Percentiles rank a stretch among this genome's conserved stretches.
phyloP scores from a whole-genome alignment of 139 green algal species.

The Micractinium conductrix region DNA sequence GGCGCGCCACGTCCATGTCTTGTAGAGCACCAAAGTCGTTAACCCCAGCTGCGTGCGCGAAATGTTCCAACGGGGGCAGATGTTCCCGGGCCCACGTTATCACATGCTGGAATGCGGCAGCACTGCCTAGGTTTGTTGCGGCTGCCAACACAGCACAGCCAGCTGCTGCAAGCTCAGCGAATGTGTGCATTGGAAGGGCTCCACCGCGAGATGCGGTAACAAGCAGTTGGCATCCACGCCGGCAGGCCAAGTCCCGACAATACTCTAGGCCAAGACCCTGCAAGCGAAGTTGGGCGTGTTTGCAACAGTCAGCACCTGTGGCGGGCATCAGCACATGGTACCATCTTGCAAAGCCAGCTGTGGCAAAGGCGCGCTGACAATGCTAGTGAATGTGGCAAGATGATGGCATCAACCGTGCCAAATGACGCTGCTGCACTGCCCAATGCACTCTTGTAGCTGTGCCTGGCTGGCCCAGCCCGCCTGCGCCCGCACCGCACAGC shows the following conservation, averaged over 20 bases:
- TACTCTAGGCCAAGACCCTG: constrained; percentile 12
- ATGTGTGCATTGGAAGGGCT: not conserved
- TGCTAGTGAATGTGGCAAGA: too few species aligned
- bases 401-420: too few species aligned
- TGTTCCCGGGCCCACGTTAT: constrained; percentile 30
- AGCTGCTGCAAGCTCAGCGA: not conserved
- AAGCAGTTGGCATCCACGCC: not conserved
- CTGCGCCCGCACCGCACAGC: too few species aligned
- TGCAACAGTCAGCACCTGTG: not conserved
- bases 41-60: constrained; percentile 45
- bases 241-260: not conserved
- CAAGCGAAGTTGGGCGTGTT: not conserved
- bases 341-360: not conserved
- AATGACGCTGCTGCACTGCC: too few species aligned
- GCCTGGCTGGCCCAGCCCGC: too few species aligned
- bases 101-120: not conserved
- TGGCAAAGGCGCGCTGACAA: too few species aligned
- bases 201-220: not conserved
- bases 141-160: not conserved
- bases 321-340: too few species aligned
- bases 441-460: too few species aligned
- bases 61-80: constrained; percentile 39
- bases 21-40: constrained; percentile 32
- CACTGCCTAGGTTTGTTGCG: not conserved
- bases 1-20: constrained; percentile 2